These are phyloP conservation scores for Calamus simplicifolius DNA, from an alignment of 176 grass and related monocot species.

Conservation along the genomic window DNA sequence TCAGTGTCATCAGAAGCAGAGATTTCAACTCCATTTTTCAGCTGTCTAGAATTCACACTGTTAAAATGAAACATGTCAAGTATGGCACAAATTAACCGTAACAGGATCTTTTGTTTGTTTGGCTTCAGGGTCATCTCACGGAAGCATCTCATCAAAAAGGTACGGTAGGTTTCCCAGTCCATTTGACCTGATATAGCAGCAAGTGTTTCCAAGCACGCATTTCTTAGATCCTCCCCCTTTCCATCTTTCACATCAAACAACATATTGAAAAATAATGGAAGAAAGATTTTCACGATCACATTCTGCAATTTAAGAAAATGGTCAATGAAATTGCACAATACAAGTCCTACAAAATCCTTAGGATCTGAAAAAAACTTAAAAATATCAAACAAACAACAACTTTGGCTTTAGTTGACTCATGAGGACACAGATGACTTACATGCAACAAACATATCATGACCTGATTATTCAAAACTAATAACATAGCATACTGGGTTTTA, in stretches of 20 bases:
- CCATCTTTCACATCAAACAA: constrained; percentile 75
- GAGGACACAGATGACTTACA: too few relatives aligned
- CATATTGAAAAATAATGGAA: constrained; percentile 92
- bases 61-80: constrained; percentile 73
- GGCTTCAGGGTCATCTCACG: constrained; percentile 53
- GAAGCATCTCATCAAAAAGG: constrained; percentile 71
- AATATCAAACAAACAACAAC: too few relatives aligned
- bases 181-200: constrained; percentile 61
- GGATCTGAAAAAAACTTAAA: too few relatives aligned
- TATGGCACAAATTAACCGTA: constrained; percentile 71
- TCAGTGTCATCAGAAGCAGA: constrained; percentile 15
- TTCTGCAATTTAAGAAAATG: constrained; percentile 32
- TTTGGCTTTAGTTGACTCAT: too few relatives aligned
- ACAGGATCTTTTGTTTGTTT: constrained; percentile 77
- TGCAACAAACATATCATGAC: too few relatives aligned
- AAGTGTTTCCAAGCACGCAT: constrained; percentile 76
- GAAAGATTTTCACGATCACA: constrained; percentile 75
- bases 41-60: not conserved
- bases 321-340: not conserved
- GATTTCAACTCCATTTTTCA: constrained; percentile 7
- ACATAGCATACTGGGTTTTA: too few relatives aligned
- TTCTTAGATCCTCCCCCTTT: constrained; percentile 77
- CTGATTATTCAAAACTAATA: too few relatives aligned
- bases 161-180: constrained; percentile 79
- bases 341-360: not conserved